Evolutionary conservation across 345 rosid species (phyloP).

Genomic region (Citrus australasica): DNA sequence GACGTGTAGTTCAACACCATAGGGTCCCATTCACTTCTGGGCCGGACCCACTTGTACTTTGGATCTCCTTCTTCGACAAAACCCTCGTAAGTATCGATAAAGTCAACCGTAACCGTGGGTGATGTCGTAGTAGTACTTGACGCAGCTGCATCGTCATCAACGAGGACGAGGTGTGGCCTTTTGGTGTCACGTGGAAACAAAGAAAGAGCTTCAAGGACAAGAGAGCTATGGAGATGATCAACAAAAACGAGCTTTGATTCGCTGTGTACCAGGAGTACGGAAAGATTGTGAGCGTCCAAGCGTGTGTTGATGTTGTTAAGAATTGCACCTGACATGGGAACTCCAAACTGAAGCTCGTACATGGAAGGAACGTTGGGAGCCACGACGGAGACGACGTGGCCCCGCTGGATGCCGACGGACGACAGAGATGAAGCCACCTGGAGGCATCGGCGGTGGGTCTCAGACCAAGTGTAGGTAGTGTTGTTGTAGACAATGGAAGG

Average conservation of each 20-base stretch:
- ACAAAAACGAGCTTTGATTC: conserved; percentile 3
- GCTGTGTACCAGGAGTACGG: neutral
- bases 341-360: neutral
- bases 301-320: conserved; percentile 1
- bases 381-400: neutral
- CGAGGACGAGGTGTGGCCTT: neutral
- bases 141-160: neutral
- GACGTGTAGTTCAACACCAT: neutral
- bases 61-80: neutral
- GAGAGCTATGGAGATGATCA: neutral
- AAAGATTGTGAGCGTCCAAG: neutral
- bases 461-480: neutral
- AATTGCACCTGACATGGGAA: neutral
- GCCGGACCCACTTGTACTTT: neutral
- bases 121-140: neutral
- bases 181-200: neutral
- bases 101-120: neutral
- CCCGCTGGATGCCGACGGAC: neutral
- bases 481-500: neutral
- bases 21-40: neutral
- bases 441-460: neutral
- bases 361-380: neutral
- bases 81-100: neutral
- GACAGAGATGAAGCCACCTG: neutral
- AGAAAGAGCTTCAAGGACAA: neutral